Base-by-base conservation (phyloP, 768 basidiomycete species). In the Pulveroboletus sp. region DNA sequence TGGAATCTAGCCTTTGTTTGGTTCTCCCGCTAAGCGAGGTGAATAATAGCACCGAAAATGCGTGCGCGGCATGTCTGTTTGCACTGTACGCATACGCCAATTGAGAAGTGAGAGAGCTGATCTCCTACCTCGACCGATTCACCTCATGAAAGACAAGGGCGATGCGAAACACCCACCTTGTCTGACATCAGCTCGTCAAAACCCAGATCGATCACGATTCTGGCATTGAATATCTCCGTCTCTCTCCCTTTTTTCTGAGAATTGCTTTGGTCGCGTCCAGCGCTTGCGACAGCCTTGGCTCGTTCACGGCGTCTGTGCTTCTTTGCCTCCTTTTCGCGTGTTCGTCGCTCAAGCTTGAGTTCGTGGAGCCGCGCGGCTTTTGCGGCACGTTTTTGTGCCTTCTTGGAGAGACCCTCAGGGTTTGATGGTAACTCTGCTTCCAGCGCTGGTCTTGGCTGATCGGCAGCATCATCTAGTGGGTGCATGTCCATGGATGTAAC, bases 171-270 rank as follows among this genome's bases (percentile, higher is more conserved):
- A 67, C 84, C 56, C 67, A 94, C 94, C 74, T 94, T 91, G 53
- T 95, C 92, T 49, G 74, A 82, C 95, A 98, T 97, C 69, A 84
- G 74, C 37, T 94, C 81, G 64, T 98, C 94, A 65, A 97, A 97
- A 9, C 85, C 91, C 16, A 97, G 75, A 71, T 99, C 97, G 17
- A 98, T 67, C 29, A 91, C 80, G 4, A 93, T 76, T 50, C 75
- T 77, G 19, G 87, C 90, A 6, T 79, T 75, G 55, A 81, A 84
- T 51, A 50, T 43, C 25, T 62, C 50, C 38, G 59, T 62, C 67
- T 72, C 73, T 54, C 35, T 62, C 32, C 44, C 47, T 43, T 48
- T 55, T 41, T 59, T 68, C 23, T 40, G 47, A 44, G 51, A 42
- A 25, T 20, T 19, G 7, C 12, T 45, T 25, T 41, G 52, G 32